Evolutionary conservation across 495 filamentous ascomycete species (phyloP), one percentile per base, ranked within the genome.

Genomic region (Aspergillus wentii): DNA sequence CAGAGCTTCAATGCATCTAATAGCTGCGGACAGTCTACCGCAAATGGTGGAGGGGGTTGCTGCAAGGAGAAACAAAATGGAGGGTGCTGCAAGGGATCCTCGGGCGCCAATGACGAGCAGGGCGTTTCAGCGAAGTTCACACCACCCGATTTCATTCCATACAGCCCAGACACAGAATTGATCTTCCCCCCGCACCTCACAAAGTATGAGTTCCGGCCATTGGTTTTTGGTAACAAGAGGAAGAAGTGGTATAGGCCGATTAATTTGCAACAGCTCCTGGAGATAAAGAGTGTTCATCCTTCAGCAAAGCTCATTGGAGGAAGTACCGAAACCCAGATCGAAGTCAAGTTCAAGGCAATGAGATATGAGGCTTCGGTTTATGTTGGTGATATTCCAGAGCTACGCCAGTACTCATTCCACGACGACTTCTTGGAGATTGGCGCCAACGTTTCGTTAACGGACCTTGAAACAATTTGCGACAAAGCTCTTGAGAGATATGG

Each of bases 291-390:
- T 48, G 78, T 78, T 0, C 82, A 89, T 43, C 92, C 90, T 0
- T 79, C 80, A 4, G 86, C 91, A 2, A 98, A 98, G 62, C 74
- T 98, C 40, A 95, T 98, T 43, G 91, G 90, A 17, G 92, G 92
- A 28, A 94, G 88, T 56, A 94, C 88, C 3, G 92, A 98, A 62
- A 97, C 91, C 0, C 92, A 96, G 58, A 96, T 98, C 36, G 92
- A 98, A 61, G 83, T 94, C 62, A 96, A 95, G 56, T 98, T 98
- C 74, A 97, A 98, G 68, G 87, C 79, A 2, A 80, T 94, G 76
- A 79, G 88, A 49, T 98, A 95, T 57, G 76, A 79, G 8, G 79
- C 83, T 5, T 96, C 88, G 0, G 90, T 98, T 1, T 97, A 84
- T 54, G 80, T 97, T 10, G 89, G 89, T 17, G 92, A 98, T 52